A percentile compares a stretch with the other conserved stretches of the same genome.
Conservation (phyloP, 306 rosid species). For the Castanea mollissima region DNA sequence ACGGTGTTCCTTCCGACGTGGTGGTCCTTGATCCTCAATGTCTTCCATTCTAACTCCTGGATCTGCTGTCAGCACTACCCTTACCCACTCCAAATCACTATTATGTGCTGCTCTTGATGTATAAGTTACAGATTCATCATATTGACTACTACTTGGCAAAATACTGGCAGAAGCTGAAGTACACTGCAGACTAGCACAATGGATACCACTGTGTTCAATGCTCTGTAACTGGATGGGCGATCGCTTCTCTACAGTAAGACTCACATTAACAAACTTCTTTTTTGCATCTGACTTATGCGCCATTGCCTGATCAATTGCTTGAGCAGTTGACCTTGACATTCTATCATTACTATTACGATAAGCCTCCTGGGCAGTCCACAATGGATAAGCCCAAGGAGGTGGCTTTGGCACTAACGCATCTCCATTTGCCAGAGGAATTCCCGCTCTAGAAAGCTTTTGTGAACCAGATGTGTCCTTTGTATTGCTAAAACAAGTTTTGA, state of each 20-base stretch:
- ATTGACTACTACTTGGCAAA: conserved; percentile 22
- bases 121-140: conserved; percentile 26
- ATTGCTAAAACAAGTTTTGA: conserved; percentile 53
- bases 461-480: conserved; percentile 70
- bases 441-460: conserved; percentile 90
- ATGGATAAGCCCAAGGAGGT: conserved; percentile 99
- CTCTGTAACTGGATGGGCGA: conserved; percentile 34
- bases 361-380: conserved; percentile 91
- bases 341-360: conserved; percentile 97
- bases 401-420: conserved; percentile 88
- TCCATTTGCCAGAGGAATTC: conserved; percentile 98
- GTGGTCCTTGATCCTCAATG: conserved; percentile 71
- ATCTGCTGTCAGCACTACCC: conserved; percentile 78
- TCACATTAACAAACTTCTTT: conserved; percentile 58
- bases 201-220: conserved; percentile 18
- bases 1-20: conserved; percentile 90
- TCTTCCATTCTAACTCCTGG: conserved; percentile 88
- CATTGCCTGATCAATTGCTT: conserved; percentile 99
- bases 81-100: conserved; percentile 79
- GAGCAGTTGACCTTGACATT: conserved; percentile 97
- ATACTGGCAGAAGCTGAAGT: conserved; percentile 20
- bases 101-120: conserved; percentile 38
- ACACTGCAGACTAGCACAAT: conserved; percentile 9
- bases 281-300: conserved; percentile 70
- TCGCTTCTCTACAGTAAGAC: conserved; percentile 56